Evolutionary conservation across 1,284 basidiomycete species (phyloP).

Genomic region (Melampsora occidentalis): DNA sequence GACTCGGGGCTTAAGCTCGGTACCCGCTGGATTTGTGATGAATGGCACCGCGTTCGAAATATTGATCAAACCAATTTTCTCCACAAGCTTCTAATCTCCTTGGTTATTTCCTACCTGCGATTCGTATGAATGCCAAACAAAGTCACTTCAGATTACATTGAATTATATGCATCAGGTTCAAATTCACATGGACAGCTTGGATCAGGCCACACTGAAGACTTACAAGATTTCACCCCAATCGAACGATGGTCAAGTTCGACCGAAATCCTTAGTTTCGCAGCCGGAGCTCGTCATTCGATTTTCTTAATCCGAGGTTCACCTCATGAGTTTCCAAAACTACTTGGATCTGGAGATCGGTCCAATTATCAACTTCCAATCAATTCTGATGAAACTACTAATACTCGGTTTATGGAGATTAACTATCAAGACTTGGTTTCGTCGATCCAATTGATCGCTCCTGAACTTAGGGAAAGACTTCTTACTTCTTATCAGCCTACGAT

Average conservation of each 20-base stretch:
- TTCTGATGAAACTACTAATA: background rate
- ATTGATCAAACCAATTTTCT: too few species aligned
- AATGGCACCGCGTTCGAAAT: too few species aligned
- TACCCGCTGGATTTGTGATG: too few species aligned
- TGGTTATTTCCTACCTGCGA: background rate
- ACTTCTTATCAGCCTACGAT: slow-evolving; percentile 12
- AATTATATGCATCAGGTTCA: slow-evolving; percentile 11
- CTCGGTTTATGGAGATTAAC: background rate
- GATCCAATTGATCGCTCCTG: background rate
- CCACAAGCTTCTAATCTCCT: too few species aligned
- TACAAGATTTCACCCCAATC: background rate
- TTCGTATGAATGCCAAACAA: background rate
- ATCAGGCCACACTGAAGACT: background rate
- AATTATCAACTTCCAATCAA: background rate
- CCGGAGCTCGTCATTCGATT: slow-evolving; percentile 26
- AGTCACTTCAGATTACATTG: background rate
- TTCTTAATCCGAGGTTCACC: slow-evolving; percentile 1
- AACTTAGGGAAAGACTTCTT: slow-evolving; percentile 1
- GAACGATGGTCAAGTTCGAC: background rate
- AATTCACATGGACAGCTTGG: slow-evolving; percentile 36
- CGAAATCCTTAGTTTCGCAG: background rate
- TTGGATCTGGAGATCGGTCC: slow-evolving; percentile 1
- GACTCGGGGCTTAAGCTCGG: too few species aligned
- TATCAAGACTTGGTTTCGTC: background rate
- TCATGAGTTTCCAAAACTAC: background rate